Evolutionary conservation across 2,329 filamentous ascomycete genomes (phyloP).

Genomic region (Cladosporium sp.): DNA sequence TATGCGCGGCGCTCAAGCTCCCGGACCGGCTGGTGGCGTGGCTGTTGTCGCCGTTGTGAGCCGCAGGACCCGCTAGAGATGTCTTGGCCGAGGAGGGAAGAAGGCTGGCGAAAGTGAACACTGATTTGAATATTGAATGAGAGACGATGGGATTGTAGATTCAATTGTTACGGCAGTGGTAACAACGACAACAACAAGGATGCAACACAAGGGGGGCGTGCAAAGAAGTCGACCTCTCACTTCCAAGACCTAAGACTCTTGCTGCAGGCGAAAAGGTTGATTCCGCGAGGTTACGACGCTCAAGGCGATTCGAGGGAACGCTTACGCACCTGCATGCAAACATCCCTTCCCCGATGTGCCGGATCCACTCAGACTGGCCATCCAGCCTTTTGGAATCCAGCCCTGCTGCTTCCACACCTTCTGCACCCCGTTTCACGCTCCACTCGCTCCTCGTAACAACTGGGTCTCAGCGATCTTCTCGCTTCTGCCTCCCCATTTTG

Average conservation of each 20-base stretch:
- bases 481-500: not conserved
- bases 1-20: constrained; percentile 2
- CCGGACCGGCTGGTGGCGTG: constrained; percentile 14
- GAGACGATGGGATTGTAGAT: not conserved
- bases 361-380: constrained; percentile 2
- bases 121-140: not conserved
- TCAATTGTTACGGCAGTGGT: not conserved
- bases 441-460: not conserved
- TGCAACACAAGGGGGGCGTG: not conserved
- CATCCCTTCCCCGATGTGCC: not conserved
- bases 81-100: not conserved
- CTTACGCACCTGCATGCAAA: constrained; percentile 8
- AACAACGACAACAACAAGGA: not conserved
- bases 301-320: not conserved
- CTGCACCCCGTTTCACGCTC: not conserved
- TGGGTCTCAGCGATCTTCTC: not conserved
- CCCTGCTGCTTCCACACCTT: not conserved
- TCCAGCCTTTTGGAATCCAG: constrained; percentile 8
- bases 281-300: constrained; percentile 14
- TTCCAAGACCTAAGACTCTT: not conserved
- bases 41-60: constrained; percentile 5
- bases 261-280: not conserved
- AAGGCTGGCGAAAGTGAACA: constrained; percentile 4
- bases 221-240: not conserved
- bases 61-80: constrained; percentile 13